Conservation (phyloP, 495 filamentous ascomycete genomes). For the Hypoxylon rickii region DNA sequence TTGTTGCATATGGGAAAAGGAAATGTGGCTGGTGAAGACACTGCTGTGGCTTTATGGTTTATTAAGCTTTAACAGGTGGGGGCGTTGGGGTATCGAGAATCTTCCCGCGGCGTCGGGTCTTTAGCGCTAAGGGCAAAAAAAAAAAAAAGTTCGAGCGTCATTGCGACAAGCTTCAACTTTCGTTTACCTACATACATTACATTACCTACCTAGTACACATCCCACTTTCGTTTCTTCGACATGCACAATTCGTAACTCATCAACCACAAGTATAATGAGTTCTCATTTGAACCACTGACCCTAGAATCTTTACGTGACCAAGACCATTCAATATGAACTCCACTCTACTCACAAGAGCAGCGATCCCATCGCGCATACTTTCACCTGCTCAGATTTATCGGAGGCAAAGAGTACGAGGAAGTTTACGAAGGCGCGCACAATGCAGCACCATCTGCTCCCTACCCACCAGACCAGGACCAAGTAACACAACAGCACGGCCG, state of each 20-base stretch:
- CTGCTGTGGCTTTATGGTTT: slow-evolving; percentile 6
- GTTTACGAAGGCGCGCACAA: slow-evolving; percentile 38
- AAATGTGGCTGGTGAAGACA: slow-evolving; percentile 7
- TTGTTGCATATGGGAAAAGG: background rate
- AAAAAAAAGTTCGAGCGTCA: slow-evolving; percentile 44
- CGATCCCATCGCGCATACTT: slow-evolving; percentile 53
- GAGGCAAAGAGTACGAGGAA: slow-evolving; percentile 45
- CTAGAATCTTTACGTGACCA: slow-evolving; percentile 5
- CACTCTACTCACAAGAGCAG: slow-evolving; percentile 56
- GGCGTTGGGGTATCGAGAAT: slow-evolving; percentile 32
- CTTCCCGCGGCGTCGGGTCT: slow-evolving; percentile 38
- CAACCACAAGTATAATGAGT: slow-evolving; percentile 13
- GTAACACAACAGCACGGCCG: background rate
- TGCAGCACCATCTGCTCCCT: slow-evolving; percentile 35
- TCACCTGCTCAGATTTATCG: slow-evolving; percentile 54
- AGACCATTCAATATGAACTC: slow-evolving; percentile 52
- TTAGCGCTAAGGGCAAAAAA: slow-evolving; percentile 4
- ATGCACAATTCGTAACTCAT: slow-evolving; percentile 3
- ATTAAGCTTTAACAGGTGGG: background rate
- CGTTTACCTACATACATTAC: too few species aligned
- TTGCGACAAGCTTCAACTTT: slow-evolving; percentile 27
- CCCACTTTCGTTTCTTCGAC: slow-evolving; percentile 4
- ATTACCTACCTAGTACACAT: too few species aligned
- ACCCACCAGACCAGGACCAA: slow-evolving; percentile 13
- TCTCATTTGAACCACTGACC: background rate